These are phyloP conservation scores for Lentinula novae-zelandiae DNA, from an alignment of 1,284 basidiomycete genomes.

Conservation along the genomic window DNA sequence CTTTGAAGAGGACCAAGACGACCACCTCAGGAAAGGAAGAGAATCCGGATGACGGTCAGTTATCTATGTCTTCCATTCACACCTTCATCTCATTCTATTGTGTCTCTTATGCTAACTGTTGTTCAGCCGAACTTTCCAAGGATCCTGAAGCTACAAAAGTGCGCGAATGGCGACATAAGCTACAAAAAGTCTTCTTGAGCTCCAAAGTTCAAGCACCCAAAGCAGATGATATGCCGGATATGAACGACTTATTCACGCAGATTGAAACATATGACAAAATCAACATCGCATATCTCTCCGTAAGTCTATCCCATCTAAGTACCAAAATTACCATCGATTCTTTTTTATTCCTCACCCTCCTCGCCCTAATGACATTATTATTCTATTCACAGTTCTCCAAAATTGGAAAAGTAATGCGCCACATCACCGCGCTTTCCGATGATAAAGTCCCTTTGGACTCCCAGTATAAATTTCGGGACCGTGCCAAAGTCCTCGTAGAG, in stretches of 20 bases:
- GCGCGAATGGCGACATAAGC: slow-evolving; percentile 85
- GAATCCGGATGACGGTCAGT: slow-evolving; percentile 37
- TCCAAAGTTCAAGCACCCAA: slow-evolving; percentile 52
- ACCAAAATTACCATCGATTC: slow-evolving; percentile 16
- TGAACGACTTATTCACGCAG: slow-evolving; percentile 76
- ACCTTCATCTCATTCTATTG: slow-evolving; percentile 2
- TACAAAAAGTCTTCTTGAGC: slow-evolving; percentile 85
- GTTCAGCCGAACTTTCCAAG: slow-evolving; percentile 39
- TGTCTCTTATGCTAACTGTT: not conserved
- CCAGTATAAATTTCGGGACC: slow-evolving; percentile 83
- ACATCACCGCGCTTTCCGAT: slow-evolving; percentile 70
- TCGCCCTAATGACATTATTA: slow-evolving; percentile 18
- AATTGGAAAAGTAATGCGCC: slow-evolving; percentile 98
- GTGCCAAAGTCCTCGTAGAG: slow-evolving; percentile 71
- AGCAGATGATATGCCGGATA: slow-evolving; percentile 73
- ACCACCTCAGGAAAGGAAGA: slow-evolving; percentile 42
- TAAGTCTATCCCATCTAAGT: slow-evolving; percentile 32
- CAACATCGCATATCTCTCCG: slow-evolving; percentile 80
- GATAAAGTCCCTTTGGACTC: slow-evolving; percentile 78
- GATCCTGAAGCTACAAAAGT: slow-evolving; percentile 78
- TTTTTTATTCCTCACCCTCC: slow-evolving; percentile 19
- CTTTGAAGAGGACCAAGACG: slow-evolving; percentile 61
- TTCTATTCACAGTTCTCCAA: slow-evolving; percentile 72
- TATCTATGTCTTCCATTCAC: slow-evolving; percentile 12
- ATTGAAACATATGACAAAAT: slow-evolving; percentile 85